These are phyloP conservation scores for Aaosphaeria pasadenensis DNA, from an alignment of 2,329 filamentous ascomycete genomes.

Conservation along the genomic window DNA sequence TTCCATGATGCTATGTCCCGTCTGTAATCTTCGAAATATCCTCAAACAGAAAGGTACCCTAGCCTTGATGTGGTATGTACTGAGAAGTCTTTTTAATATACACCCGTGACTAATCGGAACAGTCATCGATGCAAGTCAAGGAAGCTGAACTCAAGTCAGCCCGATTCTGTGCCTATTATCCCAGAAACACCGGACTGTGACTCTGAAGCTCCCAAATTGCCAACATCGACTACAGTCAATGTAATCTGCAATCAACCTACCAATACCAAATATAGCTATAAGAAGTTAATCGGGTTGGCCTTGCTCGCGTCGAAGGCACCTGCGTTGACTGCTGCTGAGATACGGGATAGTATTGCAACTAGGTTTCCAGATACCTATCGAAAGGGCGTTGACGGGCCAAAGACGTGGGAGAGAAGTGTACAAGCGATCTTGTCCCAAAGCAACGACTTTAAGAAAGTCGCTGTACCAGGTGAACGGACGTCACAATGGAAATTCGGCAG, in stretches of 20 bases:
- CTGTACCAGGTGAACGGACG: background rate
- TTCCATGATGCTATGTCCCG: background rate
- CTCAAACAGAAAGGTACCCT: no score
- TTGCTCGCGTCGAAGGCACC: slow-evolving; percentile 8
- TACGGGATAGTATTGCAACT: slow-evolving; percentile 5
- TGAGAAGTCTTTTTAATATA: no score
- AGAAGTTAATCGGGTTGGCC: slow-evolving; percentile 8
- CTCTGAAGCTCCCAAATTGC: background rate
- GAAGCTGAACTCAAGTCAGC: background rate
- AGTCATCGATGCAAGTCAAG: background rate
- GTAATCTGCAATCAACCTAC: background rate
- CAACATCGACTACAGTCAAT: background rate
- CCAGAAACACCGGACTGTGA: background rate
- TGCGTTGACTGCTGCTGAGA: background rate
- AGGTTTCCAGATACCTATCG: slow-evolving; percentile 8
- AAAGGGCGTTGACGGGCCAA: slow-evolving; percentile 1
- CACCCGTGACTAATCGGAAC: background rate
- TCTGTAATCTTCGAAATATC: no score
- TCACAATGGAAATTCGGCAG: slow-evolving; percentile 3
- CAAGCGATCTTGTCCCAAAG: slow-evolving; percentile 7
- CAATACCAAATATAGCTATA: background rate
- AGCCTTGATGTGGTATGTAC: no score
- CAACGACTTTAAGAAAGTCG: slow-evolving; percentile 9
- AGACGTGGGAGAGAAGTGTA: slow-evolving; percentile 13
- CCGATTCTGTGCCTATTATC: background rate